Base-by-base conservation (phyloP, 352 stramenopile genomes). In the Globisporangium polare region DNA sequence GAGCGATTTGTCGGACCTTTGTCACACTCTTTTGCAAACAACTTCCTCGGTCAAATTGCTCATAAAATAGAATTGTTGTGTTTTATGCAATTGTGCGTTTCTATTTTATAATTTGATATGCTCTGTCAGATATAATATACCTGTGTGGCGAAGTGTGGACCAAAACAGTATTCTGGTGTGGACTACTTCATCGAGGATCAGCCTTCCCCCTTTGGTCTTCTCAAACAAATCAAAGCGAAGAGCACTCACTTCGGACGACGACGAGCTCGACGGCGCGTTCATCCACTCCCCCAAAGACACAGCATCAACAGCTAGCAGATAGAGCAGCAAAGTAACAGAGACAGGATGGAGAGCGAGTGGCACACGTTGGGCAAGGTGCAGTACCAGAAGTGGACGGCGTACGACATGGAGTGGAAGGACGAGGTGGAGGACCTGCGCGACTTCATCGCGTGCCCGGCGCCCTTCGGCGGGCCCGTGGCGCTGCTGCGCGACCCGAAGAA, bases 331-430 rank as follows among this genome's bases (percentile, higher is more conserved):
- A n/a, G n/a, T n/a, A n/a, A n/a, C 18, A 26, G 13, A 46, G 13
- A 12, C 27, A 55, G 3, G 13, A 89, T 90, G 80, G 79, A 89
- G 73, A 83, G 74, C 62, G 83, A 94, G 66, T 92, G 83, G 86
- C 83, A 94, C 63, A 90, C 83, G 58, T 72, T 94, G 39, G 83
- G 86, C 62, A 90, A 90, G 67, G 83, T 90, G 33, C 86, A 92
- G 78, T 94, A 94, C 74, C 81, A 92, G 75, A 92, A 90, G 69
- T 92, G 83, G 81, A 67, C 77, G 15, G 67, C 81, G 50, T 92
- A 90, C 71, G 77, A 86, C 45, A 81, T 87, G 63, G 71, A 71
- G 31, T 89, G 79, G 81, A 72, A 79, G 53, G 58, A 80, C 17
- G 78, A 79, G 17, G 66, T 92, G 10, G 65, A 35, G 12, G 83